A percentile compares a stretch with the other conserved stretches of the same genome.
These are phyloP conservation scores for Verticillium tricorpus DNA, from an alignment of 2,329 filamentous ascomycete species.

Conservation along the genomic window DNA sequence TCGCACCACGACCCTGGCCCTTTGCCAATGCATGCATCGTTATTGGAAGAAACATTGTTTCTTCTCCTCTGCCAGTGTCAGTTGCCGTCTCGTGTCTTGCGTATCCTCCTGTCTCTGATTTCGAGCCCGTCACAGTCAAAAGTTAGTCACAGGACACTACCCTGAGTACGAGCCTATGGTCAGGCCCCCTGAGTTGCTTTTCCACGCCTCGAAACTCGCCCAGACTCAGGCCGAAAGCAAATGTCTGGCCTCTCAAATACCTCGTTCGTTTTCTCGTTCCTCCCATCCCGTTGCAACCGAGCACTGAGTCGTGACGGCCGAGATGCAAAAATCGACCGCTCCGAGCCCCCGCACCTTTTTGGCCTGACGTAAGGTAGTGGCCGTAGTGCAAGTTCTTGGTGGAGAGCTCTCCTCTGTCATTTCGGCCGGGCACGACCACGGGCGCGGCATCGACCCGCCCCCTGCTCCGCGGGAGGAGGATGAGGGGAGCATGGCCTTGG, in stretches of 20 bases:
- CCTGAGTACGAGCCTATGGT: neutral
- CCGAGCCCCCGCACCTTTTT: neutral
- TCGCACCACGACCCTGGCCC: neutral
- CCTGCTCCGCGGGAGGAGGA: neutral
- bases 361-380: neutral
- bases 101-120: neutral
- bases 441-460: neutral
- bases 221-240: neutral
- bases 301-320: neutral
- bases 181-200: neutral
- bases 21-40: neutral
- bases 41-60: neutral
- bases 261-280: neutral
- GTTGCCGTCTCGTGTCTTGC: neutral
- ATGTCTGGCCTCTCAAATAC: neutral
- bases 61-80: neutral
- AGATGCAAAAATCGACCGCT: neutral
- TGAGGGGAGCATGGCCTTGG: neutral
- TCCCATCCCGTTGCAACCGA: neutral
- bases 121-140: no score
- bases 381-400: neutral
- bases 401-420: neutral
- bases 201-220: neutral
- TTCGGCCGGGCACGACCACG: neutral
- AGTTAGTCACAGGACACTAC: neutral